A percentile compares a stretch with the other conserved stretches of the same genome.
These are phyloP conservation scores for Ophiostoma perfectum DNA, from an alignment of 2,329 filamentous ascomycete species.

Conservation along the genomic window DNA sequence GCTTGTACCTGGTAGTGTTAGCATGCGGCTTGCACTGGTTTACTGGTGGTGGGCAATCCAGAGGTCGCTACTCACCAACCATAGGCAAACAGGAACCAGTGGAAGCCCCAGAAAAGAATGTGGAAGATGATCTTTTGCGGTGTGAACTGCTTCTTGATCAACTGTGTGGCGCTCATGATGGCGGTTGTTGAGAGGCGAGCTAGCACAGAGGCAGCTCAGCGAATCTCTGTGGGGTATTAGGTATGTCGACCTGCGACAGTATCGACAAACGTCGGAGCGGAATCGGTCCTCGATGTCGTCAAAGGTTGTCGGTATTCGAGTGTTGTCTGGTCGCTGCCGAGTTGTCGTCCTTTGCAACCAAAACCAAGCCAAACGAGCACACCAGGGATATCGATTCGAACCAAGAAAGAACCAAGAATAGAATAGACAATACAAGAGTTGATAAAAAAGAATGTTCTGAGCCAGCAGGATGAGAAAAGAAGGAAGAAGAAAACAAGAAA, in stretches of 20 bases:
- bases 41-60: too few relatives aligned
- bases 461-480: slow-evolving; percentile 47
- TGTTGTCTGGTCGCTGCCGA: not conserved
- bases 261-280: slow-evolving; percentile 14
- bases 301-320: not conserved
- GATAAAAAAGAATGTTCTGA: slow-evolving; percentile 44
- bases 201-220: too few relatives aligned
- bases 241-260: slow-evolving; percentile 53
- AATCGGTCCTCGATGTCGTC: slow-evolving; percentile 9
- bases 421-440: not conserved
- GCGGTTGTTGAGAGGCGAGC: slow-evolving; percentile 29
- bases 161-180: slow-evolving; percentile 38
- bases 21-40: slow-evolving; percentile 5
- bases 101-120: slow-evolving; percentile 71
- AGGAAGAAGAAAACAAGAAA: slow-evolving; percentile 32
- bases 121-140: slow-evolving; percentile 71
- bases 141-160: slow-evolving; percentile 61
- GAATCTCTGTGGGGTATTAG: slow-evolving; percentile 27
- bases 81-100: slow-evolving; percentile 71
- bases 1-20: slow-evolving; percentile 51
- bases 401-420: slow-evolving; percentile 35
- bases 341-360: not conserved
- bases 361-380: slow-evolving; percentile 12
- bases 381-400: slow-evolving; percentile 1
- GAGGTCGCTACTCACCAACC: slow-evolving; percentile 62